Evolutionary conservation across 352 stramenopile genomes (phyloP).

Genomic region (Peronospora farinosa): DNA sequence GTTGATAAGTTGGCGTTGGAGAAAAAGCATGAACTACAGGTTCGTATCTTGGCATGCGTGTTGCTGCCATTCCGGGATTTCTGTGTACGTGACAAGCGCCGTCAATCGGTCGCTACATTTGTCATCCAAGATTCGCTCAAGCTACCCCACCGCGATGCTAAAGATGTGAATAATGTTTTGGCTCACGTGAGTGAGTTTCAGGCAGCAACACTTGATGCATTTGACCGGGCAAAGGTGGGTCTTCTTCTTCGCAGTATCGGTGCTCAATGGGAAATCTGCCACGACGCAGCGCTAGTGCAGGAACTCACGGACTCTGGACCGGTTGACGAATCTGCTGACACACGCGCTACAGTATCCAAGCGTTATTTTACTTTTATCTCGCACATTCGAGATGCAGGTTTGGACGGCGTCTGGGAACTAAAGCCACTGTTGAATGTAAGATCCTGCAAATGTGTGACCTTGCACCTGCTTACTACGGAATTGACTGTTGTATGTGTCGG

Average conservation of each 20-base stretch:
- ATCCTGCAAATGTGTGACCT: neutral
- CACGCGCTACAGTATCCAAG: conserved; percentile 13
- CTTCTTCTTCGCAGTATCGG: conserved; percentile 57
- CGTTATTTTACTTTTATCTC: conserved; percentile 39
- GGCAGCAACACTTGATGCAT: conserved; percentile 14
- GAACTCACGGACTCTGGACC: conserved; percentile 33
- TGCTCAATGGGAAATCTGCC: conserved; percentile 49
- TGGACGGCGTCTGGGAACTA: conserved; percentile 51
- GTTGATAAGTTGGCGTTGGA: conserved; percentile 32
- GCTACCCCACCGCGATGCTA: conserved; percentile 50
- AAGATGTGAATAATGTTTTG: conserved; percentile 58
- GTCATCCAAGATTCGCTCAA: conserved; percentile 68
- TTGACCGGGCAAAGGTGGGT: conserved; percentile 47
- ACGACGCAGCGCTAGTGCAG: conserved; percentile 44
- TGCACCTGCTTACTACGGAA: neutral
- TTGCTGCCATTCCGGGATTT: conserved; percentile 49
- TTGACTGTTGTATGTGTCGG: conserved; percentile 7
- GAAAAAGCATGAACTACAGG: conserved; percentile 40
- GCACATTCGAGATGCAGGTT: conserved; percentile 22
- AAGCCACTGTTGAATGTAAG: conserved; percentile 69
- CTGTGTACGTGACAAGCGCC: conserved; percentile 49
- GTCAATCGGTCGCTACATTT: conserved; percentile 35
- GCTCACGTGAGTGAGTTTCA: conserved; percentile 33
- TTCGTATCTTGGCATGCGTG: conserved; percentile 49
- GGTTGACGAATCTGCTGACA: conserved; percentile 6